These are phyloP conservation scores for Paramyrothecium roridum DNA, from an alignment of 2,329 filamentous ascomycete genomes.

Conservation along the genomic window DNA sequence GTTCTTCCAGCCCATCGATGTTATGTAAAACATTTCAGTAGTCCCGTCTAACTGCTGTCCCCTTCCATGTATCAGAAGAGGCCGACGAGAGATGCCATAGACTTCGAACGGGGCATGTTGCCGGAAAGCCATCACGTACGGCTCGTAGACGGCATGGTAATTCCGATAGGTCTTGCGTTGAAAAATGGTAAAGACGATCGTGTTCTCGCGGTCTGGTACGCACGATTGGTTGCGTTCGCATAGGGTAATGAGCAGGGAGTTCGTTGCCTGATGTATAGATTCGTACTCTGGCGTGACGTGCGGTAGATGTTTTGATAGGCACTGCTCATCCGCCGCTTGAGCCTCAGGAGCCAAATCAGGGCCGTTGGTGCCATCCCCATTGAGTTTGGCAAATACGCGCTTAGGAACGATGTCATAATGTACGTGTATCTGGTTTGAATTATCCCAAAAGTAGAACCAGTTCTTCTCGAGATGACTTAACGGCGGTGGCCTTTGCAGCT, in stretches of 20 bases:
- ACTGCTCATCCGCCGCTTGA: constrained; percentile 37
- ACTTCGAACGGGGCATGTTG: constrained; percentile 46
- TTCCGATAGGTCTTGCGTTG: constrained; percentile 50
- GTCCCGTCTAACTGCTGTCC: constrained; percentile 24
- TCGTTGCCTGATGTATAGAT: constrained; percentile 58
- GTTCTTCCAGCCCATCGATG: constrained; percentile 52
- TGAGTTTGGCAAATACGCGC: constrained; percentile 45
- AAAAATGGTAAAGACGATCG: constrained; percentile 51
- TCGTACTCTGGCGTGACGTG: constrained; percentile 29
- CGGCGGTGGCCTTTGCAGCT: constrained; percentile 47
- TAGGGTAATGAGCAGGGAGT: constrained; percentile 53
- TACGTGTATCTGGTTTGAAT: constrained; percentile 37
- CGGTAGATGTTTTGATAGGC: constrained; percentile 44
- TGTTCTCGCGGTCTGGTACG: constrained; percentile 39
- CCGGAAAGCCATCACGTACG: constrained; percentile 50
- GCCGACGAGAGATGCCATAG: constrained; percentile 44
- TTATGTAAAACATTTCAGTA: constrained; percentile 57
- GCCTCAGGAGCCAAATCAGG: constrained; percentile 38
- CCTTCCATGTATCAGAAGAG: constrained; percentile 55
- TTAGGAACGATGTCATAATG: constrained; percentile 51
- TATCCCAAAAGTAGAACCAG: constrained; percentile 61
- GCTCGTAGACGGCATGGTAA: constrained; percentile 52
- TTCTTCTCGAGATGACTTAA: constrained; percentile 54
- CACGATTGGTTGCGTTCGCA: constrained; percentile 48
- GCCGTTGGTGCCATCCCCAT: constrained; percentile 41